A percentile compares a stretch with the other conserved stretches of the same genome.
phyloP scores from a whole-genome alignment of 164 flowering plant genomes.

The Aristolochia contorta region DNA sequence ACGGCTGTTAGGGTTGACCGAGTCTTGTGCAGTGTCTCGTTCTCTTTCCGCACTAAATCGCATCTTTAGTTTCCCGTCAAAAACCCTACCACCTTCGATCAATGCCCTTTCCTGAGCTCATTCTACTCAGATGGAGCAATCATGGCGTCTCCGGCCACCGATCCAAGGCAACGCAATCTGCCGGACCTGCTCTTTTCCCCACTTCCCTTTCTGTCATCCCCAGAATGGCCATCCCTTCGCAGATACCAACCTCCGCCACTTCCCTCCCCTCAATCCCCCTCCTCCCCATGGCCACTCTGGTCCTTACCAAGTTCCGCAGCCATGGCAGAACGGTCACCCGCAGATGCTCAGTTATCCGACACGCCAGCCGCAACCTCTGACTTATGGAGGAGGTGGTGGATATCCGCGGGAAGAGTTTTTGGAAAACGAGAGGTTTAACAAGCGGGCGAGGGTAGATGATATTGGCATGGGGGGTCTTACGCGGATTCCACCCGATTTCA shows the following conservation, averaged over 20 bases:
- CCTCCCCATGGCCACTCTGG: background rate
- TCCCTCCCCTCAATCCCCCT: background rate
- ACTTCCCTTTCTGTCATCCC: slow-evolving; percentile 64
- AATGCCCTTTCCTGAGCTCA: background rate
- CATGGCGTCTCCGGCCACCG: slow-evolving; percentile 43
- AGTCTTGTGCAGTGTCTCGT: background rate
- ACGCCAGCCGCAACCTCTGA: background rate
- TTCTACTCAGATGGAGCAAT: slow-evolving; percentile 25
- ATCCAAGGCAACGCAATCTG: slow-evolving; percentile 34
- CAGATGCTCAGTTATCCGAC: background rate
- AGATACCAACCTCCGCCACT: slow-evolving; percentile 10
- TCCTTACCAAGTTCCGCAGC: no score
- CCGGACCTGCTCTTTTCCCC: slow-evolving; percentile 50
- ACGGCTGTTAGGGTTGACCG: no score
- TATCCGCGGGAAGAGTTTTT: slow-evolving; percentile 15
- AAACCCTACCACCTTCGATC: background rate
- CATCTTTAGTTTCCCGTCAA: background rate
- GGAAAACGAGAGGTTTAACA: slow-evolving; percentile 29
- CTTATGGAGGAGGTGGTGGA: slow-evolving; percentile 8
- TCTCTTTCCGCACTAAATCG: background rate
- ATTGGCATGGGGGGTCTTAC: slow-evolving; percentile 7
- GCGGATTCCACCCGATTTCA: background rate
- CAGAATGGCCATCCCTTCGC: slow-evolving; percentile 25
- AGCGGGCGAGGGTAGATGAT: slow-evolving; percentile 52
- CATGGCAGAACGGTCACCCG: no score